Evolutionary conservation across 2,329 filamentous ascomycete species (phyloP), one percentile per base, ranked within the genome.

Genomic region (Diaporthe caulivora): DNA sequence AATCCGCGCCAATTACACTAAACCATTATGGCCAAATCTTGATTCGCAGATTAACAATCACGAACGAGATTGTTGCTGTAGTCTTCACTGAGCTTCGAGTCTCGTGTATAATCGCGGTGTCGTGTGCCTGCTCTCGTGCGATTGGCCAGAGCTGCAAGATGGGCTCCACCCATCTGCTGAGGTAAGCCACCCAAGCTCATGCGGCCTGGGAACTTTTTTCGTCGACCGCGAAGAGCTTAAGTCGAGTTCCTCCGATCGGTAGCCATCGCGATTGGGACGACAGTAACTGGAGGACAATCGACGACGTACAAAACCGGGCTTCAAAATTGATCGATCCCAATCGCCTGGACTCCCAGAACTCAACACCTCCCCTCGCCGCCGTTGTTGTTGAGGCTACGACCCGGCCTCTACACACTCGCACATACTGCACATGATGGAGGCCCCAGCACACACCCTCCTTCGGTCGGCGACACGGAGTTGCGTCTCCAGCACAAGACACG

Each of bases 121-220:
- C 68, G 44, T 53, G 53, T 73, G 67, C 58, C 65, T 51, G 21
- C 34, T 42, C 4, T 18, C 57, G 17, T 3, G 9, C 58, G 18
- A 75, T 70, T 75, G 73, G 73, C 37, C 65, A 29, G 26, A 75
- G 73, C 73, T 75, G 26, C 18, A 40, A 24, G 17, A 18, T 10
- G 0, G 21, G 70, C 13, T 37, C 73, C 73, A 67, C 73, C 44
- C 24, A 7, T 7, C 7, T 21, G 72, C 67, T 72, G 57, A 72
- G 51, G 37, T 60, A 64, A 74, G 44, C 55, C 15, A 15, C 37
- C n/a, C 62, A 34, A 57, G 67, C 53, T 51, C 53, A 40, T 53
- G 53, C 60, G 47, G 67, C 65, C 60, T 49, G 44, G 60, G 71
- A 73, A 73, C 67, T 65, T 75, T 75, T 74, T 75, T 71, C 71